Conservation (phyloP, 2,329 filamentous ascomycete genomes). For the Aspergillus candidus region DNA sequence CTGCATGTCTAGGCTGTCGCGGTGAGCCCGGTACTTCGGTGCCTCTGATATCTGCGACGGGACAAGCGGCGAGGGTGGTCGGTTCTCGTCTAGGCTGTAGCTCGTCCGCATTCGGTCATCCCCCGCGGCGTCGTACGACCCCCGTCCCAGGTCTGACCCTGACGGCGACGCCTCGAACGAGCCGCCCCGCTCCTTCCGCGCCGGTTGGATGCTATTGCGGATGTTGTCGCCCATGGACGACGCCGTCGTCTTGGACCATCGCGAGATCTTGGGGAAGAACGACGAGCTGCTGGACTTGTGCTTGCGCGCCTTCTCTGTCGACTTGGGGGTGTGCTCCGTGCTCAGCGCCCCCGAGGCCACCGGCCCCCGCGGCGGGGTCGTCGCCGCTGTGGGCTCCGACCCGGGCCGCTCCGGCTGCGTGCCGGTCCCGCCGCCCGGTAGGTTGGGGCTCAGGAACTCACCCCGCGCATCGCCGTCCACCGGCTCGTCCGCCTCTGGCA, state of each 20-base stretch:
- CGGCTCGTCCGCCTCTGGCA: constrained; percentile 76
- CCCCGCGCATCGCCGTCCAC: constrained; percentile 51
- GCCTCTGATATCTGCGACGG: constrained; percentile 53
- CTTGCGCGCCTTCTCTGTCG: constrained; percentile 70
- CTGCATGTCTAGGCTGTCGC: constrained; percentile 58
- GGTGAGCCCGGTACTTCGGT: constrained; percentile 60
- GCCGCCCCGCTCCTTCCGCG: constrained; percentile 53
- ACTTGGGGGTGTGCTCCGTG: constrained; percentile 70
- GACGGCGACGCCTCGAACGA: constrained; percentile 65
- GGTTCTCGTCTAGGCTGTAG: constrained; percentile 41
- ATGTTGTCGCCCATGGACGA: constrained; percentile 78
- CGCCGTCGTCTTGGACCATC: constrained; percentile 94
- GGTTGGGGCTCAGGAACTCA: constrained; percentile 50
- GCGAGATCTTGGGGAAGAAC: constrained; percentile 83
- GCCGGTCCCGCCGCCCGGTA: constrained; percentile 54
- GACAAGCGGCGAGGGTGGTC: constrained; percentile 56
- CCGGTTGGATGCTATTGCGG: constrained; percentile 53
- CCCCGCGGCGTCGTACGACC: constrained; percentile 47
- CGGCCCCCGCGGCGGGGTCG: constrained; percentile 41
- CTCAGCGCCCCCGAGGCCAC: constrained; percentile 49
- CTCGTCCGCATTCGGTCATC: constrained; percentile 42
- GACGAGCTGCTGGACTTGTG: constrained; percentile 82
- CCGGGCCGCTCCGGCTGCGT: constrained; percentile 35
- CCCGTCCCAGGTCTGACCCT: constrained; percentile 65
- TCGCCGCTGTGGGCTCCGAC: constrained; percentile 33